These are phyloP conservation scores for Hericium rajendrae DNA, from an alignment of 768 basidiomycete genomes.

Conservation along the genomic window DNA sequence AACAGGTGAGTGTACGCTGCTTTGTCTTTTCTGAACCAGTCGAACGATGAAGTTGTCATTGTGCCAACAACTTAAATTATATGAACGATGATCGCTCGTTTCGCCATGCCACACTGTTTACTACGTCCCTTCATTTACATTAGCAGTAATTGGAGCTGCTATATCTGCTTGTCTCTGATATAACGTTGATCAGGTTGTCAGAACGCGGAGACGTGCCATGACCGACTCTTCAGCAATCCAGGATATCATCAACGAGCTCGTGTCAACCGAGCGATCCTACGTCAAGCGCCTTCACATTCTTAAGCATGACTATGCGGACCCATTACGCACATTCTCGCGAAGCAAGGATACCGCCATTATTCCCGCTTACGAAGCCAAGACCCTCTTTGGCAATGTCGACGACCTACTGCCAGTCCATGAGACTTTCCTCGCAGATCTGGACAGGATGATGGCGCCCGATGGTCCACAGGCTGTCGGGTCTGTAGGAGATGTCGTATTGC, in stretches of 20 bases:
- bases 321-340: constrained; percentile 76
- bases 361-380: constrained; percentile 84
- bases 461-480: constrained; percentile 47
- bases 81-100: too few relatives aligned
- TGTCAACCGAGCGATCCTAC: constrained; percentile 85
- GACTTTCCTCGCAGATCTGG: constrained; percentile 74
- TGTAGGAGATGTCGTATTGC: constrained; percentile 77
- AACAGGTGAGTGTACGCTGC: not conserved
- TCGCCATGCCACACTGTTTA: too few relatives aligned
- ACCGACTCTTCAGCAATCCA: constrained; percentile 57
- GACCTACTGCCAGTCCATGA: constrained; percentile 83
- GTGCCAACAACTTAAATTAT: too few relatives aligned
- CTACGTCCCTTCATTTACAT: too few relatives aligned
- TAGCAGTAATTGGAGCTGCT: too few relatives aligned
- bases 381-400: constrained; percentile 91
- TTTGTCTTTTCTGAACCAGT: not conserved
- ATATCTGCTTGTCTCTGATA: too few relatives aligned
- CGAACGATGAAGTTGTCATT: too few relatives aligned
- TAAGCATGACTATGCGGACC: constrained; percentile 86
- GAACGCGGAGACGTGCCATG: constrained; percentile 43
- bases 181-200: not conserved
- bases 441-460: constrained; percentile 62
- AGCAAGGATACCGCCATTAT: constrained; percentile 83
- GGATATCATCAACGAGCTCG: constrained; percentile 77
- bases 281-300: constrained; percentile 74